Percentiles rank a stretch among this genome's conserved stretches.
These are phyloP conservation scores for Phytophthora pini DNA, from an alignment of 352 stramenopile genomes.

Conservation along the genomic window DNA sequence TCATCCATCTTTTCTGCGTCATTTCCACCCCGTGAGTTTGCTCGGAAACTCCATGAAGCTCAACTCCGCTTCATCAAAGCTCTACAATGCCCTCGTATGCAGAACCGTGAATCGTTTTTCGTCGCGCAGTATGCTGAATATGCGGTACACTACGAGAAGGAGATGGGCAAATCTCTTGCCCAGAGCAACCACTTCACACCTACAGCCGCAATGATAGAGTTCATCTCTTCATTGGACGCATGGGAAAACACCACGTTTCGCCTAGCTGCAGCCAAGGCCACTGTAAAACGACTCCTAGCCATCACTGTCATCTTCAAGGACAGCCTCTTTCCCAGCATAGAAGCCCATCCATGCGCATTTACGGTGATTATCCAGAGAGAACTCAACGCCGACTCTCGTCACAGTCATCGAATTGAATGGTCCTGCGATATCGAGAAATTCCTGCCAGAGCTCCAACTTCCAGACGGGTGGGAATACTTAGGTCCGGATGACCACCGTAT, in stretches of 20 bases:
- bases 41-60: constrained; percentile 8
- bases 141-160: constrained; percentile 31
- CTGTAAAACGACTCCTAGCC: constrained; percentile 21
- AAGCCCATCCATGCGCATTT: constrained; percentile 28
- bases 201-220: constrained; percentile 44
- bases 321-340: neutral
- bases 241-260: constrained; percentile 51
- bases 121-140: constrained; percentile 53
- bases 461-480: constrained; percentile 21
- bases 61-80: constrained; percentile 33
- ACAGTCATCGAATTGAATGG: constrained; percentile 47
- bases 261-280: constrained; percentile 54
- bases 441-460: constrained; percentile 5
- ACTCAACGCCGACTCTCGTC: constrained; percentile 19
- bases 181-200: constrained; percentile 30
- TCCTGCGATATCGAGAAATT: constrained; percentile 35
- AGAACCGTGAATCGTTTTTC: constrained; percentile 1
- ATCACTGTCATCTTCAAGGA: constrained; percentile 33
- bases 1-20: neutral
- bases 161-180: constrained; percentile 15
- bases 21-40: neutral
- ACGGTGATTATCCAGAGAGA: constrained; percentile 45
- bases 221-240: constrained; percentile 26
- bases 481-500: constrained; percentile 2
- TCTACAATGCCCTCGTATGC: neutral